Evolutionary conservation across 305 asterid genomes (phyloP).

Genomic region (Petunia hybrid): DNA sequence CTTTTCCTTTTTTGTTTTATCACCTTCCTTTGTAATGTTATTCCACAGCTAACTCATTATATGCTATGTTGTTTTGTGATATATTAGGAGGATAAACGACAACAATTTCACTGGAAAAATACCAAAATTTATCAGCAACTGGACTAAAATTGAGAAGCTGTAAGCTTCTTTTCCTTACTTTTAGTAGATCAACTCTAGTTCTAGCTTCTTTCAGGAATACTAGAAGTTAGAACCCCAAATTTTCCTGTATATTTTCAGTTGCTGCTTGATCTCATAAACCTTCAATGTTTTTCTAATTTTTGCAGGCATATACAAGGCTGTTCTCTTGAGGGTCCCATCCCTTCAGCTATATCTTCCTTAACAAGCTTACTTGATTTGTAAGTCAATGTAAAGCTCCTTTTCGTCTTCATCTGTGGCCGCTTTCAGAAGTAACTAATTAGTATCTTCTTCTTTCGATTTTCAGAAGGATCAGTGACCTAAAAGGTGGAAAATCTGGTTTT

Average conservation of each 20-base stretch:
- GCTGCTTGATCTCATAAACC: conserved; percentile 13
- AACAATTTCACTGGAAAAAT: conserved; percentile 88
- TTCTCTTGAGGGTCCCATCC: conserved; percentile 87
- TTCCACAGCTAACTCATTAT: not conserved
- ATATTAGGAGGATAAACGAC: conserved; percentile 83
- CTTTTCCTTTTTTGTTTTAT: not conserved
- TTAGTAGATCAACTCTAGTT: conserved; percentile 3
- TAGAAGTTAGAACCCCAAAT: not conserved
- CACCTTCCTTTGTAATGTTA: not conserved
- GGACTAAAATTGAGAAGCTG: conserved; percentile 80
- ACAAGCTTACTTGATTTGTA: conserved; percentile 78
- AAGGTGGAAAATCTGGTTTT: conserved; percentile 66
- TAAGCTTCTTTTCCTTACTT: conserved; percentile 45
- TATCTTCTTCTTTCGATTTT: conserved; percentile 29
- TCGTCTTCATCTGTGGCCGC: not conserved
- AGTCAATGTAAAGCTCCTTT: conserved; percentile 38
- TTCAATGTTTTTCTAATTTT: conserved; percentile 34
- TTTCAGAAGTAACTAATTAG: not conserved
- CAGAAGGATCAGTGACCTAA: conserved; percentile 97
- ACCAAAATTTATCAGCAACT: conserved; percentile 80
- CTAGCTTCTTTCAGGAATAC: conserved; percentile 13
- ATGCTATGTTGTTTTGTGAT: not conserved
- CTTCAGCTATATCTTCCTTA: conserved; percentile 71
- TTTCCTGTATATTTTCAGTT: not conserved
- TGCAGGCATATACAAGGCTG: conserved; percentile 94